Evolutionary conservation across 2,329 filamentous ascomycete species (phyloP), one percentile per base, ranked within the genome.

Genomic region (Aureobasidium zeae): DNA sequence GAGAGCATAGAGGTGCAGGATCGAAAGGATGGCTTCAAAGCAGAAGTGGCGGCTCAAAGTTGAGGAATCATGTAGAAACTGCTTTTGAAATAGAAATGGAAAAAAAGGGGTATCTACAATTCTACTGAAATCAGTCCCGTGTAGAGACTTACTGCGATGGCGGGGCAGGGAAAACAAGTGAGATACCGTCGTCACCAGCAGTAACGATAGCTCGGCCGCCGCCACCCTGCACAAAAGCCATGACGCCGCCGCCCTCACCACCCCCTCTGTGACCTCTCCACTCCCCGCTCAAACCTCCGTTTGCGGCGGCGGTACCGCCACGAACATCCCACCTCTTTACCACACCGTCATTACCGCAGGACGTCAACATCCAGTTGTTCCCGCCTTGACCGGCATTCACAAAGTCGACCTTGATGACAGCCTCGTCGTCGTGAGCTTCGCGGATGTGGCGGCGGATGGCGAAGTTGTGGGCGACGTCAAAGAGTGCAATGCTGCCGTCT

Each of bases 381-480:
- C 50, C 45, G 12, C 51, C 55, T 22, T 43, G 39, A n/a, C 39
- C 39, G 4, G 57, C 67, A 58, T 70, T 70, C 47, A 94, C 76
- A 57, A 94, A 98, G 48, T 95, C 86, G 4, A 96, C 79, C 65
- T 93, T 89, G 49, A 96, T 89, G 15, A 98, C 86, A 1, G 86
- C 82, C 56, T 83, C 82, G n/a, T 86, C 83, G 51, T 88, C 83
- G 61, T 94, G 89, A 1, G 86, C 88, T 37, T 83, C 82, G 38
- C 74, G 73, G 51, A 96, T 85, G 58, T 87, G 80, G 44, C 86
- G 71, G 39, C 91, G 75, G n/a, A 93, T 77, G 2, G 87, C 84
- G 58, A 94, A 96, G 41, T 84, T 79, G 53, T 91, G 81, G 31
- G 82, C 78, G 0, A 83, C 81, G 63, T 98, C 91, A 60, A 87